Conservation (phyloP, 805 yeast genomes). For the Saturnispora dispora region DNA sequence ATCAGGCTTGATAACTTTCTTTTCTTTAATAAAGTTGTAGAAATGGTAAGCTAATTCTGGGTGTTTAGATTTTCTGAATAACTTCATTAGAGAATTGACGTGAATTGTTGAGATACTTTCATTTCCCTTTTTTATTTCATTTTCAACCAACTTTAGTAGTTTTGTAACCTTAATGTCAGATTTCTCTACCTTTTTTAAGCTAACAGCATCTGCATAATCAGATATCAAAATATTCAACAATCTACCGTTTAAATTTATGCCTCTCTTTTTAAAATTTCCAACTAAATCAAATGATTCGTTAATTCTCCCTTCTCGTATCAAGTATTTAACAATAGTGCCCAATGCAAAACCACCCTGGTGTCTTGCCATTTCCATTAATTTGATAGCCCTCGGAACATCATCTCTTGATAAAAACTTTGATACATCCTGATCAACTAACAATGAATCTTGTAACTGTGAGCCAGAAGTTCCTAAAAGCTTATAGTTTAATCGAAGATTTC, state of each 20-base stretch:
- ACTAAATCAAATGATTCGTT: slow-evolving; percentile 43
- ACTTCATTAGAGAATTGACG: slow-evolving; percentile 38
- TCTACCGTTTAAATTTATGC: slow-evolving; percentile 41
- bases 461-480: slow-evolving; percentile 52
- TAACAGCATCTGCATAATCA: slow-evolving; percentile 29
- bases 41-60: slow-evolving; percentile 31
- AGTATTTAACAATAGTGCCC: slow-evolving; percentile 51
- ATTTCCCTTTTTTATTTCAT: slow-evolving; percentile 22
- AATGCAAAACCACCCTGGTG: slow-evolving; percentile 47
- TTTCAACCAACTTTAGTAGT: slow-evolving; percentile 27
- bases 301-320: slow-evolving; percentile 33
- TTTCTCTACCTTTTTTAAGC: background rate
- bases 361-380: slow-evolving; percentile 20
- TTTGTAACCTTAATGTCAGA: slow-evolving; percentile 27
- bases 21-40: slow-evolving; percentile 23
- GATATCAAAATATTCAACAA: slow-evolving; percentile 38
- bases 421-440: slow-evolving; percentile 45
- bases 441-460: slow-evolving; percentile 49
- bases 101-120: slow-evolving; percentile 31
- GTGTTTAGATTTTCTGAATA: slow-evolving; percentile 34
- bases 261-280: slow-evolving; percentile 54
- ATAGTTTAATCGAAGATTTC: slow-evolving; percentile 38
- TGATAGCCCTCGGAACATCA: slow-evolving; percentile 42
- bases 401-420: slow-evolving; percentile 41
- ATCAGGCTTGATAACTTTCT: slow-evolving; percentile 24